Conservation (phyloP, 176 grass and related monocot genomes). For the Oryza nivara region DNA sequence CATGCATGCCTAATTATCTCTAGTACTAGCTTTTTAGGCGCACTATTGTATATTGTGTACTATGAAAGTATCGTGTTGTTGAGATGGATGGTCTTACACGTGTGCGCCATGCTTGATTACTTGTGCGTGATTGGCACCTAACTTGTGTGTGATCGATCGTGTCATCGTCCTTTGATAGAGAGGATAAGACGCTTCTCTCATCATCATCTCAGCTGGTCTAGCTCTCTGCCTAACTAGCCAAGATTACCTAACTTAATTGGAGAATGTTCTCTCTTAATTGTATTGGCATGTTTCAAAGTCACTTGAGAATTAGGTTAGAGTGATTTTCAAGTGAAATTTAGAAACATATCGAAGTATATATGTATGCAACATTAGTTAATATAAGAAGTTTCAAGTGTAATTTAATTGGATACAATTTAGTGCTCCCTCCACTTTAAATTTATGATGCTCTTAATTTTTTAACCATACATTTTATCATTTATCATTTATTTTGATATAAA, state of each 20-base stretch:
- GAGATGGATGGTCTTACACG: conserved; percentile 37
- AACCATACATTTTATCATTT: too few relatives aligned
- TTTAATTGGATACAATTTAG: too few relatives aligned
- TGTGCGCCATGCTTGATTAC: conserved; percentile 22
- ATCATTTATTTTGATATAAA: too few relatives aligned
- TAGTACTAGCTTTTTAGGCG: conserved; percentile 23
- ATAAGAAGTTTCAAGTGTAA: too few relatives aligned
- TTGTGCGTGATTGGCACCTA: conserved; percentile 25
- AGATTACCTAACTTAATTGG: conserved; percentile 13
- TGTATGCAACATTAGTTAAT: too few relatives aligned
- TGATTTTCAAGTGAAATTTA: too few relatives aligned
- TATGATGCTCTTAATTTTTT: too few relatives aligned
- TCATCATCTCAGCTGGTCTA: background rate
- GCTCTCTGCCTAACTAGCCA: conserved; percentile 23
- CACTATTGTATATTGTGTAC: conserved; percentile 8
- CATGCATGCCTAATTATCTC: background rate
- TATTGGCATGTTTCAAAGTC: too few relatives aligned
- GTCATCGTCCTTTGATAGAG: background rate
- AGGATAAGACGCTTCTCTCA: conserved; percentile 16
- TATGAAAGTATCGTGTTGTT: background rate
- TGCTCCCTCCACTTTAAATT: too few relatives aligned
- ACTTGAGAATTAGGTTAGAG: too few relatives aligned
- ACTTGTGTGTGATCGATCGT: background rate
- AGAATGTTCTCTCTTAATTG: background rate
- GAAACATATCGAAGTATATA: too few relatives aligned